These are phyloP conservation scores for Aspergillus ostianus DNA, from an alignment of 495 filamentous ascomycete species.

Conservation along the genomic window DNA sequence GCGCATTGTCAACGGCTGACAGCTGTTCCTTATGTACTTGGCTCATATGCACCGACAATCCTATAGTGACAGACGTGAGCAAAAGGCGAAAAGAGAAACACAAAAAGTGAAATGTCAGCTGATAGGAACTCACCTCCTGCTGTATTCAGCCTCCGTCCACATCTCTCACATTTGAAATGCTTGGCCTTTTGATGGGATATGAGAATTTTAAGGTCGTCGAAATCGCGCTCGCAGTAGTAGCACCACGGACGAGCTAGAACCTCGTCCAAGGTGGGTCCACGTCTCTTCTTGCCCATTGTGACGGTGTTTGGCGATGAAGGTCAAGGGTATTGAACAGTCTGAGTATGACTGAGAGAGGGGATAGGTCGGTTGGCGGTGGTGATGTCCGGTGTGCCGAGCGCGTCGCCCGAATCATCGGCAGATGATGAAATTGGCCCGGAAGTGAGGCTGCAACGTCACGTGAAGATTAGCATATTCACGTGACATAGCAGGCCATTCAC, in stretches of 20 bases:
- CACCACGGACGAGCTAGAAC: slow-evolving; percentile 88
- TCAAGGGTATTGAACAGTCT: neutral
- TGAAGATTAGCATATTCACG: neutral
- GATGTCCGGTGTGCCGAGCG: neutral
- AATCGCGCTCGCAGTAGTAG: slow-evolving; percentile 98
- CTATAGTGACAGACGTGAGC: slow-evolving; percentile 41
- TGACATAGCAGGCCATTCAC: neutral
- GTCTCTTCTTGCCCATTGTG: slow-evolving; percentile 80
- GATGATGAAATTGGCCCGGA: slow-evolving; percentile 1
- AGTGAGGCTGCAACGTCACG: neutral
- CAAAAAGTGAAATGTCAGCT: slow-evolving; percentile 17
- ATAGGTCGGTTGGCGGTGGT: neutral
- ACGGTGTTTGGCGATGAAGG: neutral
- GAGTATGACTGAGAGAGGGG: neutral
- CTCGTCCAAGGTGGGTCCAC: slow-evolving; percentile 82
- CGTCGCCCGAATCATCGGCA: neutral
- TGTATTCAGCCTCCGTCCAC: slow-evolving; percentile 83
- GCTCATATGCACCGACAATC: slow-evolving; percentile 93
- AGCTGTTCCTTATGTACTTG: slow-evolving; percentile 96
- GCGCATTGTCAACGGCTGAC: slow-evolving; percentile 82
- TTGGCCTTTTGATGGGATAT: slow-evolving; percentile 97
- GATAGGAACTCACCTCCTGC: slow-evolving; percentile 70
- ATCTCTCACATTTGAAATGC: slow-evolving; percentile 95
- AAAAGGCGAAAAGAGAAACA: neutral
- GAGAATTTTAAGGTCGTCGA: slow-evolving; percentile 93